These are phyloP conservation scores for Neltuma alba DNA, from an alignment of 306 rosid genomes.

Conservation along the genomic window DNA sequence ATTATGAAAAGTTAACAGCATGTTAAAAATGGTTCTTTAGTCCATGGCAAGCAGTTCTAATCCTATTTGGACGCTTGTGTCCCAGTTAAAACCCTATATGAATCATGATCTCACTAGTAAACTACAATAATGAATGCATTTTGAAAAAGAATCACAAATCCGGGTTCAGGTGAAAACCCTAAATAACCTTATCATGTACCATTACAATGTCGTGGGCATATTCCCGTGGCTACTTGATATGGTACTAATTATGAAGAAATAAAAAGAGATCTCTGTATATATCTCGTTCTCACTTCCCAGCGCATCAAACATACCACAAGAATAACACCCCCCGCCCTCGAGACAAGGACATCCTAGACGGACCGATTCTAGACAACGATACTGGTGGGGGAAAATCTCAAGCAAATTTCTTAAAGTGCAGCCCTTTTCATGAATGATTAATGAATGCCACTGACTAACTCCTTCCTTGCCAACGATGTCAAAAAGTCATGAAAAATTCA, in stretches of 20 bases:
- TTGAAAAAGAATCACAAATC: background rate
- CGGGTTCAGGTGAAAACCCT: background rate
- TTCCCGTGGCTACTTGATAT: background rate
- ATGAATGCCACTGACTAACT: background rate
- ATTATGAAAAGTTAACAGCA: background rate
- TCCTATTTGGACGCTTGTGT: background rate
- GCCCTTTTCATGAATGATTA: background rate
- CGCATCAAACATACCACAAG: background rate
- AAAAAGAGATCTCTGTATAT: background rate
- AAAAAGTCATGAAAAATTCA: background rate
- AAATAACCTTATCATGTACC: background rate
- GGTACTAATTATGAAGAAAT: background rate
- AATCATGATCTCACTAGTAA: background rate
- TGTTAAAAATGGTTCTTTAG: background rate
- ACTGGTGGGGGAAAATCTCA: background rate
- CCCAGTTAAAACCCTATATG: background rate
- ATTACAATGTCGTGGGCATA: background rate
- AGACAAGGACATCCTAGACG: background rate
- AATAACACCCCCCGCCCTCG: background rate
- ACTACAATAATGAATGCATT: slow-evolving; percentile 3
- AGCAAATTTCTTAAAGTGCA: background rate
- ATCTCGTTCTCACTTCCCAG: slow-evolving; percentile 1
- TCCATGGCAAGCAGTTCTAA: background rate
- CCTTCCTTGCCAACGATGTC: background rate
- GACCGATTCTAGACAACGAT: background rate